Base-by-base conservation (phyloP, 2,329 filamentous ascomycete genomes). In the Aplosporella prunicola region DNA sequence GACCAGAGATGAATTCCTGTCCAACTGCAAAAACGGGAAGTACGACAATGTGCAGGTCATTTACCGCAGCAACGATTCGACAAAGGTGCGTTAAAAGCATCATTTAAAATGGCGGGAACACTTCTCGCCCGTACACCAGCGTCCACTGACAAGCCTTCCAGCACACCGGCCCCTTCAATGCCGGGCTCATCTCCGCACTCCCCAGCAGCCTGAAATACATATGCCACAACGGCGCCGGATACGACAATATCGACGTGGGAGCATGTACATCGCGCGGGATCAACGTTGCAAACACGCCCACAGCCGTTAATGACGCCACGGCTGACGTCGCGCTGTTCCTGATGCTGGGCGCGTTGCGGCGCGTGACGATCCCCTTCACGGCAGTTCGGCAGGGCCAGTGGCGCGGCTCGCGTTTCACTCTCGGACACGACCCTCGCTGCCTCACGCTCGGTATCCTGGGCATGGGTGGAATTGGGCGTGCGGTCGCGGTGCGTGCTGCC, bases 391-490 rank as follows among this genome's bases (percentile, higher is more conserved):
- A 63, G 46, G 49, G 54, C 18, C 45, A 55, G 11, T 60, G 56
- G 53, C 49, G 60, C 23, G 63, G 63, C 30, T 47, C 48, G 11
- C 47, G 48, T 24, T 61, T 67, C 28, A 55, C 53, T 1, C 63
- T 74, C 23, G 70, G 69, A 10, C 68, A 69, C 46, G 69, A 73
- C 38, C 69, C 69, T 2, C 65, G 66, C 46, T 64, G 67, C 41
- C 71, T 72, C 49, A 57, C 57, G 1, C 62, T 74, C 49, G 73
- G 72, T 5, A 72, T 77, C 40, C 55, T 78, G 2, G 74, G 73
- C 9, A 74, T 76, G 70, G 74, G 74, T 17, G 71, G 72, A 8
- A 77, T 78, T 31, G 74, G 74, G 3, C 58, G 64, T 10, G 67
- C 68, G 5, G 62, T 68, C 8, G 63, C 62, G 16, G 52, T 54